A percentile compares a stretch with the other conserved stretches of the same genome.
phyloP scores from a whole-genome alignment of 1,139 yeast genomes.

The Groenewaldozyma auringiensis region DNA sequence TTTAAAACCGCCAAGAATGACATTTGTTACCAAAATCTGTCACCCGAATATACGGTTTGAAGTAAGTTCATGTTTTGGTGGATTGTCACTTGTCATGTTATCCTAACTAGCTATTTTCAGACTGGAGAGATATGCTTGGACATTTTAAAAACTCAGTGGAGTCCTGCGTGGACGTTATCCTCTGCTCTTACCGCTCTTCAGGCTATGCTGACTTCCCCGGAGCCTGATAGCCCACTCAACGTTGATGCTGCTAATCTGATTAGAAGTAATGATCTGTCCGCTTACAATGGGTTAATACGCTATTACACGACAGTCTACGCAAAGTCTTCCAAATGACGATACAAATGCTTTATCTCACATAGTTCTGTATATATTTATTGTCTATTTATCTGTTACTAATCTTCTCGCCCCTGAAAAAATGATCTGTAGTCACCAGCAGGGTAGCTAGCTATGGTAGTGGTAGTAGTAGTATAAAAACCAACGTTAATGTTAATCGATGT shows the following conservation, averaged over 20 bases:
- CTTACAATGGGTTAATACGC: constrained; percentile 54
- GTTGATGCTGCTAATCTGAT: constrained; percentile 77
- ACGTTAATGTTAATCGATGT: too few relatives aligned
- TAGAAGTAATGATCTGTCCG: constrained; percentile 48
- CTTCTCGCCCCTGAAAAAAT: too few relatives aligned
- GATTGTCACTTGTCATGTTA: background rate
- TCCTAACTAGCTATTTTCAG: constrained; percentile 13
- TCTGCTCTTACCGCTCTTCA: constrained; percentile 66
- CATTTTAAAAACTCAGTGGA: constrained; percentile 63
- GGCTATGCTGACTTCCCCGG: constrained; percentile 65
- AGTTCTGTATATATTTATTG: too few relatives aligned
- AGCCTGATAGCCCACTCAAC: constrained; percentile 79
- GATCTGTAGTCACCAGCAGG: too few relatives aligned
- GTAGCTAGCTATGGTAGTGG: too few relatives aligned
- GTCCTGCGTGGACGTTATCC: constrained; percentile 81
- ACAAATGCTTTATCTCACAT: too few relatives aligned
- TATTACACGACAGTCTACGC: constrained; percentile 47
- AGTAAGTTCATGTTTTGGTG: constrained; percentile 14
- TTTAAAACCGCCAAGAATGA: constrained; percentile 55
- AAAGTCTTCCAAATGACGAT: too few relatives aligned
- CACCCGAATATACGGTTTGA: constrained; percentile 68
- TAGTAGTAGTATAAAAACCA: too few relatives aligned
- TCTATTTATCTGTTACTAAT: too few relatives aligned
- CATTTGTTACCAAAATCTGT: constrained; percentile 48
- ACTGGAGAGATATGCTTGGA: constrained; percentile 86